Evolutionary conservation across 2,329 filamentous ascomycete genomes (phyloP), one percentile per base, ranked within the genome.

Genomic region (Madurella mycetomatis): DNA sequence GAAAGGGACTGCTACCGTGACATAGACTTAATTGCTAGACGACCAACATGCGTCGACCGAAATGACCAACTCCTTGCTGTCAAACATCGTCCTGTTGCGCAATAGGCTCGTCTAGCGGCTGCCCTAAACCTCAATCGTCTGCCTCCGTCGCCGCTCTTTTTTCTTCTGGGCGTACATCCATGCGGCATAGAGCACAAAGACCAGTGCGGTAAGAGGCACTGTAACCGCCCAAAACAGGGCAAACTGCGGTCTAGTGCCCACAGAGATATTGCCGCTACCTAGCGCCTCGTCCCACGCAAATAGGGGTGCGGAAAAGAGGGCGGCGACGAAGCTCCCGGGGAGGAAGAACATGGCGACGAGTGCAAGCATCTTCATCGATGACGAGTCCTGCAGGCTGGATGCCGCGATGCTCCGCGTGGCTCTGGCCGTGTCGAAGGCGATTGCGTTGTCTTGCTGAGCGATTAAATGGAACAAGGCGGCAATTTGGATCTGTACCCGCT

Each of bases 301-400:
- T 15, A 61, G 46, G 51, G 16, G 66, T 58, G 44, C 55, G 44
- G 41, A 72, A 56, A 75, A 73, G n/a, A 74, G 64, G 1, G 72
- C 70, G 0, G 72, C 71, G 15, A 74, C 65, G 49, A 75, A 75
- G 52, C 68, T 74, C 0, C 72, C 72, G 0, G 72, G 72, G 2
- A 75, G 64, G 58, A 74, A 74, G 37, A 74, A 66, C 72, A 74
- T 73, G 54, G 72, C 72, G 17, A 75, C 70, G 17, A 74, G 64
- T 16, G 72, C 72, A 18, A 74, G 57, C 8, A 71, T 73, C 64
- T 73, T 74, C 72, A 74, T 74, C 2, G 71, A 72, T 0, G 70
- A 68, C n/a, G 71, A 70, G 50, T 75, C 72, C 15, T 71, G 69
- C 51, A 71, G 68, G 51, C 66, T 72, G 12, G 66, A 68, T 16